Evolutionary conservation across 139 green algal species (phyloP), one percentile per base, ranked within the genome.

Genomic region (Tetradesmus obliquus): DNA sequence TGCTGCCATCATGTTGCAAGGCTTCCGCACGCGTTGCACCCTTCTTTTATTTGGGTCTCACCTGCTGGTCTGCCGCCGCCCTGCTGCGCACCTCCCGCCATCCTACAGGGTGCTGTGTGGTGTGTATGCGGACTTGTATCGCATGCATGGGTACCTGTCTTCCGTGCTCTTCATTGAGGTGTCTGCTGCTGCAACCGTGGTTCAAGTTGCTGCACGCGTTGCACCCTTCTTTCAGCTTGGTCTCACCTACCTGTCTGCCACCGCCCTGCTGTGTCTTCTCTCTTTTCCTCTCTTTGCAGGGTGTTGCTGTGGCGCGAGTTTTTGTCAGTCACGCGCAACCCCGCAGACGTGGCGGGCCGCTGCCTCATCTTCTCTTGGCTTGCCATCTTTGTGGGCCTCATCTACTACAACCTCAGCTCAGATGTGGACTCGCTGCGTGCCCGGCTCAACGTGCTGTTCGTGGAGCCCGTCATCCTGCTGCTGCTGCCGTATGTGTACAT

Each of bases 401-500:
- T 96, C 91, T 97, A 95, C 91, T 97, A 94, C 92, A 90, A 88
- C 93, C 76, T 97, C 51, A 57, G 91, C 45, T 82, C 55, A 57
- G 86, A 20, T 79, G 79, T 91, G 32, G 79, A 80, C 19, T 22
- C 51, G 1, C 89, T 92, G 8, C 60, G 89, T 15, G 84, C 90
- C 3, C 92, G 95, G 20, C 86, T 96, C 69, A 96, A 96, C 88
- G 85, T 96, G 20, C 92, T 96, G 82, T 97, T 96, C 82, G 93
- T 93, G 53, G 91, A 94, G 89, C 89, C 93, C 6, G 86, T 94
- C 45, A 94, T 96, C 74, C 93, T 96, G 62, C 86, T 96, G 94
- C 95, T 96, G 62, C 92, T 97, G 92, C 95, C 95, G 45, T 97
- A 95, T 91, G 92, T 95, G 24, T 96, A 94, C 91, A 96, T 97